A percentile compares a stretch with the other conserved stretches of the same genome.
phyloP scores from a whole-genome alignment of 345 rosid genomes.

The Cardamine resedifolia region DNA sequence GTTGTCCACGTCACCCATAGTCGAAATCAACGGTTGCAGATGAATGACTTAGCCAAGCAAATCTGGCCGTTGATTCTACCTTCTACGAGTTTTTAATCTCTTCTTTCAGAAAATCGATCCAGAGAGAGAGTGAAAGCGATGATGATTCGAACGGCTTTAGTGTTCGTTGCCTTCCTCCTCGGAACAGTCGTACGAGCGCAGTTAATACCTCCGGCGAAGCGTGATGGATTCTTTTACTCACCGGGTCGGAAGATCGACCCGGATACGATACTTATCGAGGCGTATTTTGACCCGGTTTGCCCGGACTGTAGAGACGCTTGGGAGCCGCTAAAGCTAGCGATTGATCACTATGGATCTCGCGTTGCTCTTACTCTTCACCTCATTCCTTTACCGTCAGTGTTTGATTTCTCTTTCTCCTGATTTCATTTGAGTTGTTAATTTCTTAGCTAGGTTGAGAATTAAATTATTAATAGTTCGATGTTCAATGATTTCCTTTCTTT shows the following conservation, averaged over 20 bases:
- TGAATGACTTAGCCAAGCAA: neutral
- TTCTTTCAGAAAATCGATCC: neutral
- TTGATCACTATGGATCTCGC: slow-evolving; percentile 62
- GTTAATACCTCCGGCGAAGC: slow-evolving; percentile 66
- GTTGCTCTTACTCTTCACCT: slow-evolving; percentile 63
- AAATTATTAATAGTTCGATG: neutral
- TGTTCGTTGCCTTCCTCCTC: slow-evolving; percentile 28
- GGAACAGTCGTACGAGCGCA: slow-evolving; percentile 45
- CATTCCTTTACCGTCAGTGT: slow-evolving; percentile 88
- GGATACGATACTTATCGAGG: slow-evolving; percentile 64
- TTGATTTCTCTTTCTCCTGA: slow-evolving; percentile 4
- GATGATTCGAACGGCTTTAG: slow-evolving; percentile 24
- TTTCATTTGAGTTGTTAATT: neutral
- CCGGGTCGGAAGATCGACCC: slow-evolving; percentile 35
- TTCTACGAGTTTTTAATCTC: neutral
- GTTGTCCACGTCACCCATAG: slow-evolving; percentile 5
- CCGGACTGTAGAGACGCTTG: slow-evolving; percentile 85
- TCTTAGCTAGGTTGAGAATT: slow-evolving; percentile 16
- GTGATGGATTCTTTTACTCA: slow-evolving; percentile 75
- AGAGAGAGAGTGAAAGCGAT: slow-evolving; percentile 11
- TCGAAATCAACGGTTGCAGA: slow-evolving; percentile 10
- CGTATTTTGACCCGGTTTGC: slow-evolving; percentile 90
- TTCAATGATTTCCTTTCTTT: neutral
- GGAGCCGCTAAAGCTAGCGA: slow-evolving; percentile 71
- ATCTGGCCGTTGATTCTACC: slow-evolving; percentile 8